These are phyloP conservation scores for Fusarium piperis DNA, from an alignment of 2,329 filamentous ascomycete genomes.

Conservation along the genomic window DNA sequence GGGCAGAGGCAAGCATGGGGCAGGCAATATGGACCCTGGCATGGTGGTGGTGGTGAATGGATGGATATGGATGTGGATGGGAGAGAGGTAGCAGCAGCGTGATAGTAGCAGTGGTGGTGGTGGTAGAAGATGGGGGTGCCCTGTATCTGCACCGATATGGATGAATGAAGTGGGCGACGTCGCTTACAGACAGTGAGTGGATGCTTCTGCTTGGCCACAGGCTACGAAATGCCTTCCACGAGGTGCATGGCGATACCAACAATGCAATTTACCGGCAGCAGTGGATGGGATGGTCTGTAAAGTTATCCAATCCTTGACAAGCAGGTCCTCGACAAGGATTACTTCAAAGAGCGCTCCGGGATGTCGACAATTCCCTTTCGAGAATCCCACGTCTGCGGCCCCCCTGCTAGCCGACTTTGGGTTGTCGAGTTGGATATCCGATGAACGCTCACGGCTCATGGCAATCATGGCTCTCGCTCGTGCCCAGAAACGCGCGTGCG, in stretches of 20 bases:
- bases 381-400: conserved; percentile 17
- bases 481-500: conserved; percentile 5
- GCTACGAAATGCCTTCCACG: background rate
- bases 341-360: conserved; percentile 11
- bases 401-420: conserved; percentile 5
- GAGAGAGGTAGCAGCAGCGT: background rate
- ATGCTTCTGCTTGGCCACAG: background rate
- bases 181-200: background rate
- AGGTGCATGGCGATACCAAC: background rate
- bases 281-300: background rate
- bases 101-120: conserved; percentile 20
- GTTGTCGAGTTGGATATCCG: conserved; percentile 7
- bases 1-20: conserved; percentile 11
- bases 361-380: conserved; percentile 28
- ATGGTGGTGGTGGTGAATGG: conserved; percentile 2
- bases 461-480: conserved; percentile 5
- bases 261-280: background rate
- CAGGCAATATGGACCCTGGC: conserved; percentile 28
- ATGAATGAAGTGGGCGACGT: background rate
- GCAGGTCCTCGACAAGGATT: conserved; percentile 12
- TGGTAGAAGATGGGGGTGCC: conserved; percentile 8
- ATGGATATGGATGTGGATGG: conserved; percentile 13
- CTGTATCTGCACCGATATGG: background rate
- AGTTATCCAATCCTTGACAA: background rate
- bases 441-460: conserved; percentile 17